A percentile compares a stretch with the other conserved stretches of the same genome.
These are phyloP conservation scores for Exophiala sp. DNA, from an alignment of 2,329 filamentous ascomycete genomes.

Conservation along the genomic window DNA sequence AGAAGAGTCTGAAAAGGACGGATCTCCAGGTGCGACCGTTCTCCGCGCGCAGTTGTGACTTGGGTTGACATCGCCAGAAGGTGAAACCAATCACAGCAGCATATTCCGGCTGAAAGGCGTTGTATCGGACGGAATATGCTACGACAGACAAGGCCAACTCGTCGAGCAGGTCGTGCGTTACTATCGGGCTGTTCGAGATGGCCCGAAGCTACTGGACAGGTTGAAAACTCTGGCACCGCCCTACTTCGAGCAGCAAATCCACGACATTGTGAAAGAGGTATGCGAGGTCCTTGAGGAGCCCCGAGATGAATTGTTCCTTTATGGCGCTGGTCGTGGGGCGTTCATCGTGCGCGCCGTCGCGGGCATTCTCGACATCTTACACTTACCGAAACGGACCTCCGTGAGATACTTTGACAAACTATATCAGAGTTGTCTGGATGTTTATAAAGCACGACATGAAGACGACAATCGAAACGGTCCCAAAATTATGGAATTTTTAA, in stretches of 20 bases:
- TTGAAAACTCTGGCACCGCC: conserved; percentile 15
- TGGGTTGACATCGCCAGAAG: conserved; percentile 8
- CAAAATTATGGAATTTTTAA: conserved; percentile 20
- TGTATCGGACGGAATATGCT: conserved; percentile 10
- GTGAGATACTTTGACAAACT: conserved; percentile 30
- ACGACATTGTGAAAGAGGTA: conserved; percentile 20
- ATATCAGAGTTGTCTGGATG: conserved; percentile 31
- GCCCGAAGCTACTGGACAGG: conserved; percentile 16
- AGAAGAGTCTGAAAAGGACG: conserved; percentile 5
- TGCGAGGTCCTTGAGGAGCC: conserved; percentile 20
- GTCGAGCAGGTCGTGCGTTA: conserved; percentile 23
- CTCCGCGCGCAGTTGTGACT: neutral
- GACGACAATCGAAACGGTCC: conserved; percentile 25
- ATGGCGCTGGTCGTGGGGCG: conserved; percentile 41
- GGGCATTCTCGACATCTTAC: conserved; percentile 38
- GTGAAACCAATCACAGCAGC: conserved; percentile 16
- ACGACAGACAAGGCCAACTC: conserved; percentile 12
- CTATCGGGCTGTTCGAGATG: conserved; percentile 18
- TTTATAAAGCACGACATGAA: conserved; percentile 21
- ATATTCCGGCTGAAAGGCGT: conserved; percentile 21
- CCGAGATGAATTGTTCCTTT: conserved; percentile 42
- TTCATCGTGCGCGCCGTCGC: conserved; percentile 41
- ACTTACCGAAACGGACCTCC: conserved; percentile 24
- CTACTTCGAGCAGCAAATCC: conserved; percentile 25
- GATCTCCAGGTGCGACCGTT: conserved; percentile 9